Conservation (phyloP, 2,329 filamentous ascomycete genomes). For the Fusarium sp. region DNA sequence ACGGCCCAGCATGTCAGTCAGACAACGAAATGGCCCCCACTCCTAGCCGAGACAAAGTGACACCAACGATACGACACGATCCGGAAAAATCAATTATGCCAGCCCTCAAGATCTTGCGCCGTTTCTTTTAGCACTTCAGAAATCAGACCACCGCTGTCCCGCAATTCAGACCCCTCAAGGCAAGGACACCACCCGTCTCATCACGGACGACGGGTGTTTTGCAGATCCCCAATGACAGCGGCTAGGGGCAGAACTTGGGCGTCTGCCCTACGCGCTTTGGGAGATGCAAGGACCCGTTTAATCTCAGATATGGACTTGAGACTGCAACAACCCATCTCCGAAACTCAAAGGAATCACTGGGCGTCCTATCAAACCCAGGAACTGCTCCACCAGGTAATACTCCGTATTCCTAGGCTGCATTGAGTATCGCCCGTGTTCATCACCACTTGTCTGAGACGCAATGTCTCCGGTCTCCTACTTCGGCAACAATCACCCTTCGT, state of each 20-base stretch:
- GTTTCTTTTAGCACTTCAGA: conserved; percentile 1
- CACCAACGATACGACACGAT: conserved; percentile 15
- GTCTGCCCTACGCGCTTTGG: background rate
- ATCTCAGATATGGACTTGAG: conserved; percentile 1
- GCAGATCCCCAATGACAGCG: conserved; percentile 7
- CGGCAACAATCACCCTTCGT: conserved; percentile 18
- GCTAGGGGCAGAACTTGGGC: conserved; percentile 2
- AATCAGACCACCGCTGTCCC: conserved; percentile 25
- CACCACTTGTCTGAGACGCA: conserved; percentile 2
- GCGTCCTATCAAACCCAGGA: background rate
- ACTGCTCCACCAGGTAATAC: background rate
- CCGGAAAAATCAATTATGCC: conserved; percentile 10
- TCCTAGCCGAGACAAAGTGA: conserved; percentile 19
- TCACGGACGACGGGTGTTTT: conserved; percentile 7
- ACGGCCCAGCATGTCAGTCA: background rate
- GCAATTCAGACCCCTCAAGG: conserved; percentile 3
- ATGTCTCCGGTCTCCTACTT: conserved; percentile 14
- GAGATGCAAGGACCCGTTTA: conserved; percentile 1
- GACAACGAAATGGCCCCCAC: conserved; percentile 13
- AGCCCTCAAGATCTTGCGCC: conserved; percentile 14
- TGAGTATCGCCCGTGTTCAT: conserved; percentile 5
- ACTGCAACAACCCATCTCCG: background rate
- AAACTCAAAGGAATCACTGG: conserved; percentile 4
- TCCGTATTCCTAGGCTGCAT: conserved; percentile 9
- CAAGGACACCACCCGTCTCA: background rate